Conservation (phyloP, 2,329 filamentous ascomycete species). For the Paecilomyces niveus region DNA sequence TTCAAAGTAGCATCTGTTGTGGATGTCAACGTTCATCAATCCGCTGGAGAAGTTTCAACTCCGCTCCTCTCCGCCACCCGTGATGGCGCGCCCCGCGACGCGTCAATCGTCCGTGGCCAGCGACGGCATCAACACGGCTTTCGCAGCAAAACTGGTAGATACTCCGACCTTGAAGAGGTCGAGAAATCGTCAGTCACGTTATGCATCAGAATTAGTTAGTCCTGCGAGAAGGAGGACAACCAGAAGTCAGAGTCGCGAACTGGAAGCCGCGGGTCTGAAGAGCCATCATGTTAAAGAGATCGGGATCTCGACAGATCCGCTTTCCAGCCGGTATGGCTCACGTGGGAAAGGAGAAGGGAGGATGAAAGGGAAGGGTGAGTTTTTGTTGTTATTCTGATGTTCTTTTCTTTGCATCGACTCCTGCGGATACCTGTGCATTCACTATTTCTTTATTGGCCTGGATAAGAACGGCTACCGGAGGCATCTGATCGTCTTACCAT, state of each 20-base stretch:
- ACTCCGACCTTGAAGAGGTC: not conserved
- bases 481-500: not conserved
- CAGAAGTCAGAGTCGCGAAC: conserved; percentile 32
- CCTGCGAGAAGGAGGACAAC: conserved; percentile 19
- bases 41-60: not conserved
- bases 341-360: not conserved
- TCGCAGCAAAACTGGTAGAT: not conserved
- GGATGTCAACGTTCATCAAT: not conserved
- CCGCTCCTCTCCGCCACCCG: not conserved
- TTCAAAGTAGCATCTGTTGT: not conserved
- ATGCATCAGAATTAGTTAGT: not conserved
- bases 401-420: not conserved
- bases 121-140: not conserved
- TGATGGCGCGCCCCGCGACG: not conserved
- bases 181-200: not conserved
- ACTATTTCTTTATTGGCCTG: not conserved
- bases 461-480: not conserved
- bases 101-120: not conserved
- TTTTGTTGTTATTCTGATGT: not conserved
- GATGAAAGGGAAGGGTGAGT: not conserved
- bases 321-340: not conserved
- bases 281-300: conserved; percentile 3
- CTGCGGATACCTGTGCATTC: not conserved
- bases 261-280: conserved; percentile 9
- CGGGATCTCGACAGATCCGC: not conserved